Evolutionary conservation across 2,329 filamentous ascomycete genomes (phyloP).

Genomic region (Microcyclosporella mali): DNA sequence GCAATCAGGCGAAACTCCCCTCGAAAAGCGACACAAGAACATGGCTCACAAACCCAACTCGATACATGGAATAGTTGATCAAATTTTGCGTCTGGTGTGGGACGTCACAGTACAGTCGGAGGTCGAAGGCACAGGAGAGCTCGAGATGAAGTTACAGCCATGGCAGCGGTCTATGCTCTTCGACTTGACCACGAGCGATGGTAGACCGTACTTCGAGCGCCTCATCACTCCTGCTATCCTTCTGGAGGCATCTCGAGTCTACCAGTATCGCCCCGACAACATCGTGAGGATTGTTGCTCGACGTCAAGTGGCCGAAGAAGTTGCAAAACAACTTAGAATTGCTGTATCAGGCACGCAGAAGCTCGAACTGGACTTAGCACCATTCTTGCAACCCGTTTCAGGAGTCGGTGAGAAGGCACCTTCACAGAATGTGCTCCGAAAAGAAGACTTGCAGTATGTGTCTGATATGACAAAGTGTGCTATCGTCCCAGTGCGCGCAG

Average conservation of each 20-base stretch:
- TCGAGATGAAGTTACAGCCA: slow-evolving; percentile 22
- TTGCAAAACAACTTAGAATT: slow-evolving; percentile 20
- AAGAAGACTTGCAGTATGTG: slow-evolving; percentile 15
- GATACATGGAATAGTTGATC: slow-evolving; percentile 16
- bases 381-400: slow-evolving; percentile 10
- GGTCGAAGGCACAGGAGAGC: slow-evolving; percentile 23
- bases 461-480: slow-evolving; percentile 15
- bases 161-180: slow-evolving; percentile 28
- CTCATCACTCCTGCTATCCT: slow-evolving; percentile 21
- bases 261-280: slow-evolving; percentile 18
- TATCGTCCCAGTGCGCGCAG: slow-evolving; percentile 6
- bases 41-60: slow-evolving; percentile 5
- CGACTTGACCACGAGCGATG: slow-evolving; percentile 9
- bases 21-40: slow-evolving; percentile 15
- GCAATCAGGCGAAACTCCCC: slow-evolving; percentile 21
- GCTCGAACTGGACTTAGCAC: slow-evolving; percentile 14
- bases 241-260: slow-evolving; percentile 15
- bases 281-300: slow-evolving; percentile 29
- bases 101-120: slow-evolving; percentile 19
- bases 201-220: slow-evolving; percentile 13
- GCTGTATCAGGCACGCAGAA: slow-evolving; percentile 13
- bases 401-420: not conserved
- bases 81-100: slow-evolving; percentile 27
- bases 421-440: slow-evolving; percentile 4
- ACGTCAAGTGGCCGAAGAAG: slow-evolving; percentile 24